phyloP scores from a whole-genome alignment of 2,329 filamentous ascomycete genomes.

The Hymenoscyphus salicellus region DNA sequence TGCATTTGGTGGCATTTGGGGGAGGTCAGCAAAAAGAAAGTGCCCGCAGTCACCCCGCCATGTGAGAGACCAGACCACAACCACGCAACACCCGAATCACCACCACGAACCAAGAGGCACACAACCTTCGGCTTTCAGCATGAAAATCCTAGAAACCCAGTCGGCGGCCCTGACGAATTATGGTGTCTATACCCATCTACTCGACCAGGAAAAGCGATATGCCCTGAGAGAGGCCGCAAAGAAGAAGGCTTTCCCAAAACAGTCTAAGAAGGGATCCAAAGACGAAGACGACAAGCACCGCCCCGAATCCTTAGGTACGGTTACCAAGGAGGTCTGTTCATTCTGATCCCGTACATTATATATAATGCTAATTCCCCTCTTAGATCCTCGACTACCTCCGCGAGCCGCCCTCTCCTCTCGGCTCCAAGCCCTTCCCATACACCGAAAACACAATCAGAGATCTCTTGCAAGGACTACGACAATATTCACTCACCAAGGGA shows the following conservation, averaged over 20 bases:
- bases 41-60: not conserved
- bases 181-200: conserved; percentile 67
- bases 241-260: not conserved
- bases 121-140: conserved; percentile 10
- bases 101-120: not conserved
- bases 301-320: conserved; percentile 56
- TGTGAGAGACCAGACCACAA: not conserved
- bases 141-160: conserved; percentile 72
- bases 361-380: conserved; percentile 10
- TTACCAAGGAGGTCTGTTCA: conserved; percentile 59
- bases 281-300: conserved; percentile 28
- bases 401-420: conserved; percentile 53
- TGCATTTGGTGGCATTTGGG: not conserved
- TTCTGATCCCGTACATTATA: not conserved
- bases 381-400: conserved; percentile 62
- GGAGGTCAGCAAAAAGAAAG: conserved; percentile 10
- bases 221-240: not conserved
- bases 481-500: conserved; percentile 62
- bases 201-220: conserved; percentile 52
- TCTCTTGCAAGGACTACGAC: conserved; percentile 54
- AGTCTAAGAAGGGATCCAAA: conserved; percentile 6
- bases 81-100: not conserved
- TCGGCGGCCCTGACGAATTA: conserved; percentile 68
- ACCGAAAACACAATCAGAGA: conserved; percentile 48
- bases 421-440: conserved; percentile 42